phyloP scores from a whole-genome alignment of 2,329 filamentous ascomycete species.

The Plectosphaerella plurivora region DNA sequence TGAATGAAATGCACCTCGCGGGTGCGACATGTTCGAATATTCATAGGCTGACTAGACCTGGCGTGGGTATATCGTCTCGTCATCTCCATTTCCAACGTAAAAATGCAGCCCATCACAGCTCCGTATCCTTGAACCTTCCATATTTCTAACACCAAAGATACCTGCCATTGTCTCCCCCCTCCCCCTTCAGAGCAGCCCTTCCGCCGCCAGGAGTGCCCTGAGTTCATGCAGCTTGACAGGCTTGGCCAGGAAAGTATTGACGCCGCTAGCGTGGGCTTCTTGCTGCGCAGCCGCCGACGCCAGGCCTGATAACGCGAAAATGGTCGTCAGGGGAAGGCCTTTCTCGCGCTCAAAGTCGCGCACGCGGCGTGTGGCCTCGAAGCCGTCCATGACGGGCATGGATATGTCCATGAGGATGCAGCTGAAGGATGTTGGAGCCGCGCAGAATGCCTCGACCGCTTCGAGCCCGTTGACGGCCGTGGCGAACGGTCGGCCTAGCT shows the following conservation, averaged over 20 bases:
- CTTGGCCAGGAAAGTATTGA: slow-evolving; percentile 35
- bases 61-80: no score
- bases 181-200: no score
- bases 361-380: slow-evolving; percentile 45
- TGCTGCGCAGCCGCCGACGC: slow-evolving; percentile 44
- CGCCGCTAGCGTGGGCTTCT: slow-evolving; percentile 46
- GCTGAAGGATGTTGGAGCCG: slow-evolving; percentile 14
- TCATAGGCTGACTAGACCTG: no score
- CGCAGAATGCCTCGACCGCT: slow-evolving; percentile 23
- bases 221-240: slow-evolving; percentile 28
- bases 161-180: no score
- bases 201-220: no score
- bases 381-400: slow-evolving; percentile 54
- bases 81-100: no score
- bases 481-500: slow-evolving; percentile 21
- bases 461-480: slow-evolving; percentile 28
- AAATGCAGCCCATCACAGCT: no score
- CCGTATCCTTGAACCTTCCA: no score
- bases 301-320: slow-evolving; percentile 50
- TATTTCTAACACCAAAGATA: no score
- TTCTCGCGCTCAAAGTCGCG: slow-evolving; percentile 41
- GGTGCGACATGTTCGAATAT: no score
- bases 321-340: slow-evolving; percentile 32
- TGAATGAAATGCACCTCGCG: no score
- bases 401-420: slow-evolving; percentile 44